phyloP scores from a whole-genome alignment of 208 protist genomes.

The Acanthamoeba healyi region DNA sequence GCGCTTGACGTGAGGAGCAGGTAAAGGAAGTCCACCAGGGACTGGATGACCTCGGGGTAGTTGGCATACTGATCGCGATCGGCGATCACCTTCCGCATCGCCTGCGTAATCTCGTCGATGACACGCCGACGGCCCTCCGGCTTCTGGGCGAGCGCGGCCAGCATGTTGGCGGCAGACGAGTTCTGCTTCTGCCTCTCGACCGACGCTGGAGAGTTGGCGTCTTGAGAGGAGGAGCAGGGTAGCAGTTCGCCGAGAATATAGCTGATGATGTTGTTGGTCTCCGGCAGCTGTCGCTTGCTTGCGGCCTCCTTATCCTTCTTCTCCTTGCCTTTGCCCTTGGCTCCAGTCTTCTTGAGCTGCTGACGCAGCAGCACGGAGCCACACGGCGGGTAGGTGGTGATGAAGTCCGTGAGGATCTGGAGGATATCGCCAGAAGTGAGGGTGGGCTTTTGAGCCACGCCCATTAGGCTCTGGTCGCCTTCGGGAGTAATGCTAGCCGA shows the following conservation, averaged over 20 bases:
- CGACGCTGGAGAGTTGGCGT: not conserved
- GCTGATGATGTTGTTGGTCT: conserved; percentile 66
- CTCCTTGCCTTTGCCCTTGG: conserved; percentile 60
- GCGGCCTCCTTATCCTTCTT: conserved; percentile 57
- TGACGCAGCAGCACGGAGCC: conserved; percentile 51
- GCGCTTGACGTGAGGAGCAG: conserved; percentile 65
- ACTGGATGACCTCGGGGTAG: conserved; percentile 66
- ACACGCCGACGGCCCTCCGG: conserved; percentile 48
- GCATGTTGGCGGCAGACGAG: conserved; percentile 15
- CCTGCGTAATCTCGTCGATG: conserved; percentile 66
- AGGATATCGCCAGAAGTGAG: conserved; percentile 54
- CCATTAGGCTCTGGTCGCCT: not conserved
- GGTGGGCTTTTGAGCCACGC: conserved; percentile 37
- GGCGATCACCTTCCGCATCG: conserved; percentile 32
- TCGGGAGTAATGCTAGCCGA: not conserved
- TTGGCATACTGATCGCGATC: not conserved
- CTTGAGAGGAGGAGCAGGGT: not conserved
- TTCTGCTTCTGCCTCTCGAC: not conserved
- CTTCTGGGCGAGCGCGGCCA: conserved; percentile 60
- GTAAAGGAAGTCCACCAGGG: conserved; percentile 66
- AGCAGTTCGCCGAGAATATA: conserved; percentile 61
- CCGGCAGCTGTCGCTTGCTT: not conserved
- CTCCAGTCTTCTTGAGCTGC: conserved; percentile 17
- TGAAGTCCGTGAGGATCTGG: conserved; percentile 57
- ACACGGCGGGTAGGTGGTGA: conserved; percentile 63